phyloP scores from a whole-genome alignment of 768 basidiomycete genomes.

The Leucosporidium yakuticum region DNA sequence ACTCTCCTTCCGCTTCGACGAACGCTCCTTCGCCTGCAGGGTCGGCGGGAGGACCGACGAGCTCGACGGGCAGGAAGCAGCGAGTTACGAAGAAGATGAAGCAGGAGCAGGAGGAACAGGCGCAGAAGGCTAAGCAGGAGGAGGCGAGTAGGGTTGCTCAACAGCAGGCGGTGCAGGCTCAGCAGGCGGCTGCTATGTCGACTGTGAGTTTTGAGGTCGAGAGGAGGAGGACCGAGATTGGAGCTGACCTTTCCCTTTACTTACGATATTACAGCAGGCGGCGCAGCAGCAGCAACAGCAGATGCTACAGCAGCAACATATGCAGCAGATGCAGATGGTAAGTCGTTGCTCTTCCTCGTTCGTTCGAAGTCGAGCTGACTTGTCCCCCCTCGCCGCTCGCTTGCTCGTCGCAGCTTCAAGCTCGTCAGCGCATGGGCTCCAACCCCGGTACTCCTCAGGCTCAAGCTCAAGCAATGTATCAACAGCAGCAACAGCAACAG shows the following conservation, averaged over 20 bases:
- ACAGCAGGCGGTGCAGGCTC: not conserved
- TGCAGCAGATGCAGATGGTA: not conserved
- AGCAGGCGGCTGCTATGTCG: not conserved
- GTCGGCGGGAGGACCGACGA: not conserved
- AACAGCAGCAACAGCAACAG: not conserved
- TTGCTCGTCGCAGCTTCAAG: not conserved
- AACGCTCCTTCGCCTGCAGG: slow-evolving; percentile 1
- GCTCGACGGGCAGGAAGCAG: not conserved
- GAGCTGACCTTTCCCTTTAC: too few species aligned
- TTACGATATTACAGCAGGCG: too few species aligned
- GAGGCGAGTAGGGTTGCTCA: not conserved
- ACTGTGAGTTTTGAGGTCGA: not conserved
- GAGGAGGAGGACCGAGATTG: too few species aligned
- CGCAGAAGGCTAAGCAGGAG: slow-evolving; percentile 4
- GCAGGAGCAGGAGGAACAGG: not conserved
- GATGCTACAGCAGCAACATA: not conserved
- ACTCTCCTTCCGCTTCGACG: not conserved
- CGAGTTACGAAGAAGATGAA: not conserved
- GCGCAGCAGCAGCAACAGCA: too few species aligned
- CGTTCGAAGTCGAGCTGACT: not conserved
- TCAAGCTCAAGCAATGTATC: not conserved
- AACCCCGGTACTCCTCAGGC: not conserved
- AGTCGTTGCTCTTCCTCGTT: not conserved
- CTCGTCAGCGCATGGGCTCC: not conserved
- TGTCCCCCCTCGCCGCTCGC: not conserved